Percentiles rank a stretch among this genome's conserved stretches.
Evolutionary conservation across 495 filamentous ascomycete species (phyloP).

Genomic region (Amorphotheca resinae): DNA sequence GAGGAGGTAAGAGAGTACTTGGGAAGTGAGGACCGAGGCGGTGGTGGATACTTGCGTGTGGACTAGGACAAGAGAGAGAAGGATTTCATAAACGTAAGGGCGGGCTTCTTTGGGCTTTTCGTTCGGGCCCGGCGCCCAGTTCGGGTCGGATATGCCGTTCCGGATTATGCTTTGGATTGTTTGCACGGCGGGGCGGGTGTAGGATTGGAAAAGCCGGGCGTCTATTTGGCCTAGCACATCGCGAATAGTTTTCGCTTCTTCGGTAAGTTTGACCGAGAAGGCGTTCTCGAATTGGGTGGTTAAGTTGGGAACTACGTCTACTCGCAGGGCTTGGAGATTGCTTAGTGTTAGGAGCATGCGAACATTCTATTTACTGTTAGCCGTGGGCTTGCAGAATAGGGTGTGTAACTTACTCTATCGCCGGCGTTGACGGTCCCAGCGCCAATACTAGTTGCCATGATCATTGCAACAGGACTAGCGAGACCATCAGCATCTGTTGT

Average conservation of each 20-base stretch:
- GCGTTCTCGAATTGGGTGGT: constrained; percentile 76
- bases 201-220: constrained; percentile 76
- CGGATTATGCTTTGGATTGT: constrained; percentile 50
- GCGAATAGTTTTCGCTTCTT: constrained; percentile 78
- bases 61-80: constrained; percentile 72
- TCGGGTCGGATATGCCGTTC: constrained; percentile 52
- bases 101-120: constrained; percentile 59
- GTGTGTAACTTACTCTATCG: constrained; percentile 47
- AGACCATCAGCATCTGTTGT: constrained; percentile 35
- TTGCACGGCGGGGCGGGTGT: constrained; percentile 61
- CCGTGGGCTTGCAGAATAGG: background rate
- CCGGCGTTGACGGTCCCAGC: constrained; percentile 48
- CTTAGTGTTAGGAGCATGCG: constrained; percentile 86
- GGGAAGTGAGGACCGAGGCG: constrained; percentile 50
- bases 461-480: constrained; percentile 20
- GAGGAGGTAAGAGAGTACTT: constrained; percentile 69
- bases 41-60: constrained; percentile 89
- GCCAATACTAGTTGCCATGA: constrained; percentile 19
- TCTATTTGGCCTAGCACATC: constrained; percentile 87
- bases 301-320: constrained; percentile 67
- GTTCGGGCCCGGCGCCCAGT: constrained; percentile 53
- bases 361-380: constrained; percentile 51
- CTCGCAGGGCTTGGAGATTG: constrained; percentile 69
- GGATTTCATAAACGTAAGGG: constrained; percentile 77
- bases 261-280: constrained; percentile 82